These are phyloP conservation scores for Globisporangium middletonii DNA, from an alignment of 352 stramenopile genomes.

Conservation along the genomic window DNA sequence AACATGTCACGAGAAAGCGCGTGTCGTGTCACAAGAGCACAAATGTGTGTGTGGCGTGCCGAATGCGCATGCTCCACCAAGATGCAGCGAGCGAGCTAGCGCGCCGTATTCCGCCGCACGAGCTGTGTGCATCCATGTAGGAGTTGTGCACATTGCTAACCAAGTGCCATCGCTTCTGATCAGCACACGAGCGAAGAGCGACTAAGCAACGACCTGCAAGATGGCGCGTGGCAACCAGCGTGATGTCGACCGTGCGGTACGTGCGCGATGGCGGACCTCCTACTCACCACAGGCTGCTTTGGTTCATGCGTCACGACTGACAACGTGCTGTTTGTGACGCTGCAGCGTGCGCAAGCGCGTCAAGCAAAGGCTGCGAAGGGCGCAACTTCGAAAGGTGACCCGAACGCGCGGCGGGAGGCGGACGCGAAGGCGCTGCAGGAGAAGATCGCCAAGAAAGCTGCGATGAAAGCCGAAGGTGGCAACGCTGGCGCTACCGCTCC, in stretches of 20 bases:
- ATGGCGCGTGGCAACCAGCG: constrained; percentile 85
- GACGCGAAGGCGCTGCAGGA: constrained; percentile 77
- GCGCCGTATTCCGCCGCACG: too few species aligned
- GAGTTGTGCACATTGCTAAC: too few species aligned
- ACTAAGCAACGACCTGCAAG: neutral
- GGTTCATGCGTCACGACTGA: neutral
- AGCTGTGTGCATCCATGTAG: too few species aligned
- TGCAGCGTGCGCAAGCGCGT: constrained; percentile 69
- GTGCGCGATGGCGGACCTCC: constrained; percentile 5
- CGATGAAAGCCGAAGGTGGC: constrained; percentile 48
- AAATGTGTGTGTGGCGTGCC: too few species aligned
- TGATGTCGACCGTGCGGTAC: constrained; percentile 63
- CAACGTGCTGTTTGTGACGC: too few species aligned
- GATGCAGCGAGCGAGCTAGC: too few species aligned
- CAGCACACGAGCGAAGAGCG: too few species aligned
- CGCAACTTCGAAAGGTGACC: constrained; percentile 34
- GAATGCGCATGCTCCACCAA: too few species aligned
- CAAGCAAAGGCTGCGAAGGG: constrained; percentile 40
- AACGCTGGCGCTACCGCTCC: constrained; percentile 17
- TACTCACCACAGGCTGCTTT: neutral
- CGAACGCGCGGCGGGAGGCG: constrained; percentile 53
- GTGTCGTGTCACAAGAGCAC: too few species aligned
- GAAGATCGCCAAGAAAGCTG: constrained; percentile 74
- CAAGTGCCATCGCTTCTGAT: neutral
- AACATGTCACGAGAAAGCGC: too few species aligned